Percentiles rank a stretch among this genome's conserved stretches.
phyloP scores from a whole-genome alignment of 257 asterid species.

The Eucommia ulmoides region DNA sequence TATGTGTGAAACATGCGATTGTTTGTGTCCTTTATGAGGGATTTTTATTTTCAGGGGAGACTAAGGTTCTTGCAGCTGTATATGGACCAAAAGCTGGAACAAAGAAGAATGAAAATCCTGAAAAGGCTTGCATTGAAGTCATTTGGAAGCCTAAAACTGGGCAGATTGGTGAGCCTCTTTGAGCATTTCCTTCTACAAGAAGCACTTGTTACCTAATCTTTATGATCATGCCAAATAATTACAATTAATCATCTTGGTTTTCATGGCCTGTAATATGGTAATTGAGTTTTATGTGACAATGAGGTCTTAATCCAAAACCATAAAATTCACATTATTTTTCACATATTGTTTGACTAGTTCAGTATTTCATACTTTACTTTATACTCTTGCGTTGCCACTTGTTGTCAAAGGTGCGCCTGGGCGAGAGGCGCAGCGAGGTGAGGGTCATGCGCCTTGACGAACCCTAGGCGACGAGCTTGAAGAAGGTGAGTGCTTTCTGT shows the following conservation, averaged over 20 bases:
- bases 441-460: too few species aligned
- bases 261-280: not conserved
- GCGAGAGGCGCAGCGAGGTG: too few species aligned
- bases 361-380: too few species aligned
- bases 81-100: slow-evolving; percentile 95
- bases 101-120: slow-evolving; percentile 88
- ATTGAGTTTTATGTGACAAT: not conserved
- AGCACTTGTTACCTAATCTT: not conserved
- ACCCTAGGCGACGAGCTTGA: too few species aligned
- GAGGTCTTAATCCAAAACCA: too few species aligned
- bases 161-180: slow-evolving; percentile 87
- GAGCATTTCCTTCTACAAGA: too few species aligned
- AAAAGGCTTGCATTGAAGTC: slow-evolving; percentile 82
- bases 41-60: slow-evolving; percentile 40
- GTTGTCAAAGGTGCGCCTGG: too few species aligned
- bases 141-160: slow-evolving; percentile 87
- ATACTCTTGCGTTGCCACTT: too few species aligned
- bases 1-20: not conserved
- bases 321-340: too few species aligned
- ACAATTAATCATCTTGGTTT: too few species aligned
- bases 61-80: slow-evolving; percentile 94
- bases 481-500: too few species aligned
- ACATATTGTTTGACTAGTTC: too few species aligned
- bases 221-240: not conserved
- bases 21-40: not conserved